Evolutionary conservation across 2,329 filamentous ascomycete genomes (phyloP), one percentile per base, ranked within the genome.

Genomic region (Trichoderma oligosporum): DNA sequence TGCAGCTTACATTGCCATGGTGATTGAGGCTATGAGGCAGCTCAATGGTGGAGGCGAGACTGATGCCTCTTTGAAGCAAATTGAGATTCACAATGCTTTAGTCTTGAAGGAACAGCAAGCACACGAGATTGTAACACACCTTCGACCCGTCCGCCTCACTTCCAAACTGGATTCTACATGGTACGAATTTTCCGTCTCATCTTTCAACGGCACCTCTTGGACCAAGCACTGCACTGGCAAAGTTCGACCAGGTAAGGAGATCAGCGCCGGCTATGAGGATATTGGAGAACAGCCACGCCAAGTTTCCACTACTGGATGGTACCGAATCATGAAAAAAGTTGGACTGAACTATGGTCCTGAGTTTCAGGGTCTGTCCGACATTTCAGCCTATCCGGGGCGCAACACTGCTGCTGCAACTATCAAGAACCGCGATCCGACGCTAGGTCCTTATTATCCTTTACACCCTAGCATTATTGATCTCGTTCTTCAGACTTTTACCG

Each of bases 1-100:
- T 14, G 73, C 76, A 1, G 75, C 68, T 0, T 79, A 75, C 56
- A 58, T 78, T 1, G 65, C 70, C 7, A 76, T 79, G 67, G 72
- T 70, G 2, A 70, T 73, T 1, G 76, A 78, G 60, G 76, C 76
- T 4, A 65, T 66, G 7, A 57, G 63, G 5, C 65, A 67, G 27
- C 31, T 60, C 4, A 51, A 47, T 14, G 61, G 38, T 11, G 16
- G 33, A 16, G 56, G 38, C 16, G 16, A 39, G 22, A 29, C 44
- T 7, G 46, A 58, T 24, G 51, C 33, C 36, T 31, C 41, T 11
- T 7, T 62, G 12, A 56, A 46, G n/a, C 45, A 63, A 12, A 14
- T 62, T 4, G 39, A 53, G 6, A 49, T 64, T 2, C 57, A 60
- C 33, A 41, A 36, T 2, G 61, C 56, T 7, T 20, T 64, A 12